Evolutionary conservation across 345 rosid species (phyloP).

Genomic region (sweet orange (Citrus sinensis)): DNA sequence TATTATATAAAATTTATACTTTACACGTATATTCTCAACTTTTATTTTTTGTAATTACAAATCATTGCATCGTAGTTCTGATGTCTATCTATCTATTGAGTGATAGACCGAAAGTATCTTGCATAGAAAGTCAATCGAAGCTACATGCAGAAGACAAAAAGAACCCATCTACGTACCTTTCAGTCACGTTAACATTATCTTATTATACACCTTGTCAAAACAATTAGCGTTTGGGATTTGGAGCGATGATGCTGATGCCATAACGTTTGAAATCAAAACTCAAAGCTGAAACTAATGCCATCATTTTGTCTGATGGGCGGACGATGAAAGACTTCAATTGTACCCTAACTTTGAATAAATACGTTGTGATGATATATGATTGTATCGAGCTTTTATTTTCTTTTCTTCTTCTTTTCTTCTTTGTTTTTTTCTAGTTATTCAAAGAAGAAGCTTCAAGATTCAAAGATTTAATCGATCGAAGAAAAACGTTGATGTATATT

Average conservation of each 20-base stretch:
- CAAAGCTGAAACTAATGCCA: background rate
- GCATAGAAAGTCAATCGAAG: background rate
- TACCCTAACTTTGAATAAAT: background rate
- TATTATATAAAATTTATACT: too few relatives aligned
- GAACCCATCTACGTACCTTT: background rate
- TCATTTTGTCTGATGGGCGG: background rate
- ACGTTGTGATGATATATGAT: background rate
- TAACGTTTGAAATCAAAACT: too few relatives aligned
- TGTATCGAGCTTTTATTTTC: background rate
- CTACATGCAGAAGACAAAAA: background rate
- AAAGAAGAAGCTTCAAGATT: background rate
- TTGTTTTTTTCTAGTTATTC: too few relatives aligned
- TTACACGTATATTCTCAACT: too few relatives aligned
- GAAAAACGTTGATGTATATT: background rate
- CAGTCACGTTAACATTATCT: background rate
- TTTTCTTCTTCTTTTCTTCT: fast-evolving
- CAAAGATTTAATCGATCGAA: background rate
- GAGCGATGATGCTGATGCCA: too few relatives aligned
- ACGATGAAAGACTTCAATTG: background rate
- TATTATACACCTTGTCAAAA: background rate
- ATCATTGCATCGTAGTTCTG: too few relatives aligned
- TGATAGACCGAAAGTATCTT: background rate
- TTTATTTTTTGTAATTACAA: too few relatives aligned
- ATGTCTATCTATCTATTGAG: background rate
- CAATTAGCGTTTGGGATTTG: too few relatives aligned